These are phyloP conservation scores for Scleroderma citrinum DNA, from an alignment of 768 basidiomycete species.

Conservation along the genomic window DNA sequence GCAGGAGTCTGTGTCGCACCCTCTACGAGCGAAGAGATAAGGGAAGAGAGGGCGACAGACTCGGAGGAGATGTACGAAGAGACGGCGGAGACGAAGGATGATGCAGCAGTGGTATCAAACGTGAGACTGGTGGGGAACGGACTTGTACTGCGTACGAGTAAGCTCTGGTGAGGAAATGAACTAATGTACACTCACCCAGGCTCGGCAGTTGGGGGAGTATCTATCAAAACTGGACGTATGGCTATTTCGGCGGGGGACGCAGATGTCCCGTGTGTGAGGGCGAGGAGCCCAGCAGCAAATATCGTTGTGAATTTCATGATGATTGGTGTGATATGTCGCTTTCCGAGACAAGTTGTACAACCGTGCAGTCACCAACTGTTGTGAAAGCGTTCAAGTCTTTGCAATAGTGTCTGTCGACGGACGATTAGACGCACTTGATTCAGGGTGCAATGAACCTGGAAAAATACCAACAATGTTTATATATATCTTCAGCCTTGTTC, in stretches of 20 bases:
- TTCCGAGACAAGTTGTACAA: neutral
- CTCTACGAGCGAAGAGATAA: neutral
- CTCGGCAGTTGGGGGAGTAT: constrained; percentile 14
- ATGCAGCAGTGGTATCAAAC: constrained; percentile 18
- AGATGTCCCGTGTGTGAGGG: constrained; percentile 7
- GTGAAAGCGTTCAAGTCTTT: too few species aligned
- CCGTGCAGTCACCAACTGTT: neutral
- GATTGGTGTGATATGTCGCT: too few species aligned
- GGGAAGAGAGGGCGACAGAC: constrained; percentile 13
- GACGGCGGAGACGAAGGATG: constrained; percentile 14
- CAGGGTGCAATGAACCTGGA: neutral
- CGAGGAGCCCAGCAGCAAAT: constrained; percentile 3
- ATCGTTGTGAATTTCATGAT: constrained; percentile 11
- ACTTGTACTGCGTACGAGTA: constrained; percentile 17
- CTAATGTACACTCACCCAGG: constrained; percentile 15
- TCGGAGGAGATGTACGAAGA: constrained; percentile 25
- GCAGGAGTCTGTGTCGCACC: neutral
- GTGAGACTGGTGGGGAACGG: constrained; percentile 11
- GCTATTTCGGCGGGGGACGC: constrained; percentile 6
- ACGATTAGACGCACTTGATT: neutral
- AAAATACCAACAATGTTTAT: neutral
- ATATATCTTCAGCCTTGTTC: neutral
- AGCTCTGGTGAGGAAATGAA: neutral
- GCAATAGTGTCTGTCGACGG: neutral
- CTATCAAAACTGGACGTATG: neutral